Conservation (phyloP, 1,284 basidiomycete genomes). For the Leccinum griseonigrum region DNA sequence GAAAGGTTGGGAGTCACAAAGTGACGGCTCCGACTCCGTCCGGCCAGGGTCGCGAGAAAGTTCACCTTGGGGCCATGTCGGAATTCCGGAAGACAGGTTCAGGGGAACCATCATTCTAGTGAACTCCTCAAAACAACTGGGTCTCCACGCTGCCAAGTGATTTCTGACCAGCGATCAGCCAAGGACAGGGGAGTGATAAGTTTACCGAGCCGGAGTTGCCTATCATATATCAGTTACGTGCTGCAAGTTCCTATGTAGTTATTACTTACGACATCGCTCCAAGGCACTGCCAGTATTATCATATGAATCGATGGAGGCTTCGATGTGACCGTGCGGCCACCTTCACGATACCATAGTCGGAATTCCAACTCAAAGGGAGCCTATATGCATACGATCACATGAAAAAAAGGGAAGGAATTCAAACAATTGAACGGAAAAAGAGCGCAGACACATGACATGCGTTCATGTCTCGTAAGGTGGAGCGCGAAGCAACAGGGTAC, state of each 20-base stretch:
- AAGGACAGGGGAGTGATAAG: neutral
- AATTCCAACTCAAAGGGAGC: slow-evolving; percentile 5
- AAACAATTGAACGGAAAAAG: neutral
- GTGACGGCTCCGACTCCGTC: neutral
- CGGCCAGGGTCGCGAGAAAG: slow-evolving; percentile 3
- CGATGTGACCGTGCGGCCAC: neutral
- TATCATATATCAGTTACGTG: neutral
- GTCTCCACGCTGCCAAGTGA: neutral
- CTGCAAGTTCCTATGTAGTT: neutral
- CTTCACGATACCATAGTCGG: slow-evolving; percentile 2
- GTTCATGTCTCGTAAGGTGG: neutral
- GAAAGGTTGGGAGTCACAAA: neutral
- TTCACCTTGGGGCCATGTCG: too few relatives aligned
- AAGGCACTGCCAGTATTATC: slow-evolving; percentile 3
- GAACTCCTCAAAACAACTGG: neutral
- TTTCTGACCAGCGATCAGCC: neutral
- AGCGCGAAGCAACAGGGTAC: neutral
- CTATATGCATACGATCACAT: slow-evolving; percentile 11
- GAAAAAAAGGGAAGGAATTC: neutral
- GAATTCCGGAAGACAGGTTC: slow-evolving; percentile 3
- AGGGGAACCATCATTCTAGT: too few relatives aligned
- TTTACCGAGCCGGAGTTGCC: neutral
- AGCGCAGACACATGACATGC: neutral
- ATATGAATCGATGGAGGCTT: neutral
- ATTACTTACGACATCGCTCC: slow-evolving; percentile 14